These are phyloP conservation scores for Pelargonium nanum DNA, from an alignment of 345 rosid species.

Conservation along the genomic window DNA sequence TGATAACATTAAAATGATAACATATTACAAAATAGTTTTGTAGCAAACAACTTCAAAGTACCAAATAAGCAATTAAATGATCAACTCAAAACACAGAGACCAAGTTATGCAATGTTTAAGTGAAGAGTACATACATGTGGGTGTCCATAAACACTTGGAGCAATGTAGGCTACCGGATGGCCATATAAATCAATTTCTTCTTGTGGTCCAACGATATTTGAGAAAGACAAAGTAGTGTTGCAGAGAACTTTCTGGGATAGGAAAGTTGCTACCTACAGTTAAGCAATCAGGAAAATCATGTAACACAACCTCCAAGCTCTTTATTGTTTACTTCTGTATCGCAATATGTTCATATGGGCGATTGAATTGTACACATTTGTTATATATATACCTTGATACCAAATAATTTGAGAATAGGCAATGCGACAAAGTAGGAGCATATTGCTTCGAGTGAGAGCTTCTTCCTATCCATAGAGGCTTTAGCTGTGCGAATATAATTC, in stretches of 20 bases:
- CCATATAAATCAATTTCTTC: constrained; percentile 29
- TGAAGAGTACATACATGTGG: constrained; percentile 17
- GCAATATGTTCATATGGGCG: no score
- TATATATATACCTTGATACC: constrained; percentile 29
- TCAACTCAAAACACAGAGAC: no score
- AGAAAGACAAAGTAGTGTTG: constrained; percentile 19
- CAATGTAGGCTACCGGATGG: constrained; percentile 22
- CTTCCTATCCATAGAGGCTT: constrained; percentile 15
- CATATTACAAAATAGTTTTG: no score
- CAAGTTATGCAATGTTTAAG: no score
- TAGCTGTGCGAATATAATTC: constrained; percentile 21
- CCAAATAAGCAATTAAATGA: no score
- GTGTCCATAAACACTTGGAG: constrained; percentile 22
- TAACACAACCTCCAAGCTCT: no score
- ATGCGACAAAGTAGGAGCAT: constrained; percentile 2
- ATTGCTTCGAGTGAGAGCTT: constrained; percentile 19
- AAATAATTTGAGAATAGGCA: constrained; percentile 15
- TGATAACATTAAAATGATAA: no score
- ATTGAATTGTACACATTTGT: no score
- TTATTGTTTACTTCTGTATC: no score
- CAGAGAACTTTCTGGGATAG: neutral
- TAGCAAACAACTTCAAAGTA: no score
- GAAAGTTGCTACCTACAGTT: constrained; percentile 15
- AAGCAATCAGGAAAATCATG: no score
- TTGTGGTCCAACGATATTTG: constrained; percentile 27